Base-by-base conservation (phyloP, 1,284 basidiomycete genomes). In the Fomitiporia mediterranea region DNA sequence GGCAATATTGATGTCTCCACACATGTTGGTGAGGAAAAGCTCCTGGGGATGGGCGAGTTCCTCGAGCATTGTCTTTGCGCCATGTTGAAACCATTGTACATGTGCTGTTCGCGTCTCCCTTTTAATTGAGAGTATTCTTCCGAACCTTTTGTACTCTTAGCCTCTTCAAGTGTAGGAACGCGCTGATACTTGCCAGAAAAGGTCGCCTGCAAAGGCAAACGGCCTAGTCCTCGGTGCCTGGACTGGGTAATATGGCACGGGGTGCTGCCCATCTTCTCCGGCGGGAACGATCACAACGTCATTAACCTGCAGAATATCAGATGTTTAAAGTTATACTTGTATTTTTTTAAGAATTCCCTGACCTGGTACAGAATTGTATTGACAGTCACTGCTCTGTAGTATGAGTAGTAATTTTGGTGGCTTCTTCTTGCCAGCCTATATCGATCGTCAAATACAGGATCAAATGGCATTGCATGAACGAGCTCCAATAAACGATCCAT, bases 41-140 rank as follows among this genome's bases (percentile, higher is more conserved):
- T 90, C 86, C 55, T 82, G 82, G 0, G 78, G 70, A 59, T 84
- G 70, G 0, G 76, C 78, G 7, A 88, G 67, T 56, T 86, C 81
- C 30, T 75, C 69, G 25, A 88, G 64, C 27, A 80, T 66, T 0
- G 81, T 83, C 57, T 79, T 75, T 0, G 79, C 78, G 0, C 80
- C 77, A 62, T 89, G 86, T 49, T 85, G 76, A 30, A 84, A 79
- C 85, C 86, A 91, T 39, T 82, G 84, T 3, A 86, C 67, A 67
- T 90, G 88, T 0, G 77, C 74, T 1, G 60, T 67, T 53, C 74
- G 65, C 0, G 69, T 54, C 32, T 76, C 71, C 23, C 68, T 65
- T 21, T 77, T 67, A 50, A 87, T 76, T 52, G 73, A 77, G 0
- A 83, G 63, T 25, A 90, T 81, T 61, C 72, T 74, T 0, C 74